A percentile compares a stretch with the other conserved stretches of the same genome.
phyloP scores from a whole-genome alignment of 164 flowering plant genomes.

The Piper betle region DNA sequence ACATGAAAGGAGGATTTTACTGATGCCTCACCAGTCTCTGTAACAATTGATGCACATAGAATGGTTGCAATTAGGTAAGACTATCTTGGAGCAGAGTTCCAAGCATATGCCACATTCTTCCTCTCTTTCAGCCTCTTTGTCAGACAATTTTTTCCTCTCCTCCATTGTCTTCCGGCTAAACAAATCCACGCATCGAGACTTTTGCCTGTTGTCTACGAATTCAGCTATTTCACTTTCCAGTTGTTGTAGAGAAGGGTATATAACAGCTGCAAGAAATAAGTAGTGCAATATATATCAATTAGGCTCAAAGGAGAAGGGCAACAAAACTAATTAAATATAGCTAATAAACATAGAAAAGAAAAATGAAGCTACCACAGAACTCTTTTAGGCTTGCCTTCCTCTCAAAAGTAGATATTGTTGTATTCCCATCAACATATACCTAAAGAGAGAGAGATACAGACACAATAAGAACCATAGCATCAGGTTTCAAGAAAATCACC shows the following conservation, averaged over 20 bases:
- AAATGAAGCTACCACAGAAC: conserved; percentile 5
- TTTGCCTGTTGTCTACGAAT: conserved; percentile 18
- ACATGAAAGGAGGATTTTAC: no score
- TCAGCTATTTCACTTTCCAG: conserved; percentile 47
- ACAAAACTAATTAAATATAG: neutral
- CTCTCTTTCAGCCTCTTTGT: conserved; percentile 57
- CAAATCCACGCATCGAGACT: conserved; percentile 9
- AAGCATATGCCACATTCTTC: conserved; percentile 87
- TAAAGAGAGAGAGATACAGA: neutral
- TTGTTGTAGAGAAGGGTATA: conserved; percentile 71
- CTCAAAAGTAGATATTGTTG: conserved; percentile 3
- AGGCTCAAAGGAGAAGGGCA: neutral
- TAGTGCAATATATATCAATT: neutral
- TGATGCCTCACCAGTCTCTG: conserved; percentile 55
- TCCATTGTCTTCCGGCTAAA: conserved; percentile 28
- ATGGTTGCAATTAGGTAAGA: conserved; percentile 86
- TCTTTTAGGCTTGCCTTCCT: conserved; percentile 11
- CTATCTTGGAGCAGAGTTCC: conserved; percentile 71
- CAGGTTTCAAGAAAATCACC: neutral
- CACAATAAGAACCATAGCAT: neutral
- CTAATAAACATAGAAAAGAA: neutral
- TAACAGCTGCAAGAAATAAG: conserved; percentile 38
- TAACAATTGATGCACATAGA: conserved; percentile 91
- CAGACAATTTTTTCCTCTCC: conserved; percentile 18
- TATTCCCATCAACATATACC: conserved; percentile 9